These are phyloP conservation scores for Arabidopsis hybrid DNA, from an alignment of 441 rosid species.

Conservation along the genomic window DNA sequence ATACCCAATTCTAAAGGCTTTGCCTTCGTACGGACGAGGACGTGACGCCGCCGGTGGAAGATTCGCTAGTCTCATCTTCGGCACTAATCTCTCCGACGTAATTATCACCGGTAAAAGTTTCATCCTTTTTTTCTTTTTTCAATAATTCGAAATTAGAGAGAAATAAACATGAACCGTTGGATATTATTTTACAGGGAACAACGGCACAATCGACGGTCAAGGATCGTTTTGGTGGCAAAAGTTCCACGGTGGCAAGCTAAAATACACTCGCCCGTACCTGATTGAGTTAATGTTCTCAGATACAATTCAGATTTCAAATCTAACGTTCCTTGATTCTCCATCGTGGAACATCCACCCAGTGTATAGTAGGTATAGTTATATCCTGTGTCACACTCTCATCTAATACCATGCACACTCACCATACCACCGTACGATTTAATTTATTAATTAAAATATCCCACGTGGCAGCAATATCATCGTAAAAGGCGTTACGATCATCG, in stretches of 20 bases:
- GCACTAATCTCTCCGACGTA: slow-evolving; percentile 74
- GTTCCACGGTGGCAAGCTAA: slow-evolving; percentile 66
- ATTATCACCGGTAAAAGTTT: slow-evolving; percentile 59
- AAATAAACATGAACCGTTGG: slow-evolving; percentile 34
- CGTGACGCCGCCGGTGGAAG: slow-evolving; percentile 78
- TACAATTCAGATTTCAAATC: slow-evolving; percentile 63
- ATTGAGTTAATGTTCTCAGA: slow-evolving; percentile 66
- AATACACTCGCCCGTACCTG: slow-evolving; percentile 74
- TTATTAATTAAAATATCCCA: not conserved
- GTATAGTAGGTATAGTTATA: slow-evolving; percentile 59
- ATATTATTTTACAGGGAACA: slow-evolving; percentile 52
- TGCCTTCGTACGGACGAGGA: slow-evolving; percentile 79
- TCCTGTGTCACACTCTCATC: not conserved
- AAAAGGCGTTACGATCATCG: slow-evolving; percentile 68
- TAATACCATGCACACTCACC: slow-evolving; percentile 11
- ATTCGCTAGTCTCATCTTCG: slow-evolving; percentile 68
- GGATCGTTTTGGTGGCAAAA: slow-evolving; percentile 81
- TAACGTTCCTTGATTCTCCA: slow-evolving; percentile 72
- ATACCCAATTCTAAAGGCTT: slow-evolving; percentile 60
- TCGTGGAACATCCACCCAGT: slow-evolving; percentile 81
- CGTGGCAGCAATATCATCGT: slow-evolving; percentile 59
- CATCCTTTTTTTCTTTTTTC: not conserved
- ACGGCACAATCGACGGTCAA: slow-evolving; percentile 76
- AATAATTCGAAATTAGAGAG: not conserved
- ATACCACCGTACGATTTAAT: slow-evolving; percentile 7